Evolutionary conservation across 208 protist species (phyloP).

Genomic region (Perkinsela sp.): DNA sequence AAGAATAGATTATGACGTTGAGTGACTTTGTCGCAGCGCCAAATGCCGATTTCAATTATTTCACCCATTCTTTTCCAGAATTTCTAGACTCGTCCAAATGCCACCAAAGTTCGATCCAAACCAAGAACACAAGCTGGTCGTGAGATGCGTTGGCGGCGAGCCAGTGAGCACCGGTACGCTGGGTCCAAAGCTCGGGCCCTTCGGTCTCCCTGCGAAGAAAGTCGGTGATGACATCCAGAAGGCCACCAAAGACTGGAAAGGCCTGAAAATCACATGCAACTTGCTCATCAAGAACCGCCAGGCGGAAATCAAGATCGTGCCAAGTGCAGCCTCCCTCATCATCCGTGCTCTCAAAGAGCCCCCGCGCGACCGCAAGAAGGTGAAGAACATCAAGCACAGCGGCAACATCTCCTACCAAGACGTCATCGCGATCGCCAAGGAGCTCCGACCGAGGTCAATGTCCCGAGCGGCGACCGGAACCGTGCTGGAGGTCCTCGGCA

Average conservation of each 20-base stretch:
- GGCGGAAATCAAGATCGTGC: slow-evolving; percentile 80
- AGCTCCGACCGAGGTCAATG: slow-evolving; percentile 75
- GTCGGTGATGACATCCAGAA: slow-evolving; percentile 98
- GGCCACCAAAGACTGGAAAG: slow-evolving; percentile 93
- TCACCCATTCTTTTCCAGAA: neutral
- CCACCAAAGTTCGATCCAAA: slow-evolving; percentile 92
- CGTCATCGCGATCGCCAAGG: slow-evolving; percentile 84
- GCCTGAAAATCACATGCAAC: slow-evolving; percentile 88
- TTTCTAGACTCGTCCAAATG: slow-evolving; percentile 30
- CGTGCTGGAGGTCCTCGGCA: slow-evolving; percentile 96
- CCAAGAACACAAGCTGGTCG: slow-evolving; percentile 73
- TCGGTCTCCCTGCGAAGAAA: slow-evolving; percentile 97
- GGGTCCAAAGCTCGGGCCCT: slow-evolving; percentile 95
- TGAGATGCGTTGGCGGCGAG: slow-evolving; percentile 91
- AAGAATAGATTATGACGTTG: no score
- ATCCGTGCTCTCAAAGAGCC: slow-evolving; percentile 97
- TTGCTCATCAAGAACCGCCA: slow-evolving; percentile 93
- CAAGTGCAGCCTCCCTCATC: slow-evolving; percentile 80
- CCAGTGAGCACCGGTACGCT: slow-evolving; percentile 81
- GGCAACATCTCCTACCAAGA: slow-evolving; percentile 90
- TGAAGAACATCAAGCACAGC: slow-evolving; percentile 95
- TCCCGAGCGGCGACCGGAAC: slow-evolving; percentile 71
- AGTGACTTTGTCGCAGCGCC: no score
- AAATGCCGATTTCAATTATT: slow-evolving; percentile 1
- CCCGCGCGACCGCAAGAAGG: slow-evolving; percentile 94